phyloP scores from a whole-genome alignment of 2,329 filamentous ascomycete species.

The Biscogniauxia sp. region DNA sequence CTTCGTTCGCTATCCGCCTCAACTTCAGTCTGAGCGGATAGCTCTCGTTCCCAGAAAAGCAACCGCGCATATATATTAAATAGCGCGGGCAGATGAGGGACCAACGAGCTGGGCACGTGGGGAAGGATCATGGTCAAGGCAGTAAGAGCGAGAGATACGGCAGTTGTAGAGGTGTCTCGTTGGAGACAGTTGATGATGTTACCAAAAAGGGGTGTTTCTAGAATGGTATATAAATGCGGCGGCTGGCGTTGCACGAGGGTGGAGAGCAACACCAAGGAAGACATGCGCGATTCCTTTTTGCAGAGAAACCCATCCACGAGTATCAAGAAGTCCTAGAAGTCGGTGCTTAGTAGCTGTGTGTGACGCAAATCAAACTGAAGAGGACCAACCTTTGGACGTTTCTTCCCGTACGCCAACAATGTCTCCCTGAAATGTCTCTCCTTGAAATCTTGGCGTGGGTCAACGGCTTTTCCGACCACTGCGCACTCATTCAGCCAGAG shows the following conservation, averaged over 20 bases:
- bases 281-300: conserved; percentile 61
- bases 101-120: conserved; percentile 72
- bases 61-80: conserved; percentile 81
- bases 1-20: conserved; percentile 39
- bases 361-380: conserved; percentile 2
- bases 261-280: conserved; percentile 64
- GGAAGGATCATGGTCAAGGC: conserved; percentile 79
- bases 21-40: conserved; percentile 38
- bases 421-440: conserved; percentile 51
- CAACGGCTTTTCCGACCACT: conserved; percentile 34
- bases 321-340: conserved; percentile 60
- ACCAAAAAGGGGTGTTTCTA: conserved; percentile 69
- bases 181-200: conserved; percentile 73
- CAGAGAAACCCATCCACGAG: conserved; percentile 65
- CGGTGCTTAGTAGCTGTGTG: conserved; percentile 22
- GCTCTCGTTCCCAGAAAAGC: conserved; percentile 71
- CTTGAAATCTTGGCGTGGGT: conserved; percentile 41
- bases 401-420: conserved; percentile 63
- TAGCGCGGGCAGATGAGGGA: conserved; percentile 65
- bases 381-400: conserved; percentile 56
- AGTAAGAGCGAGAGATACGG: conserved; percentile 72
- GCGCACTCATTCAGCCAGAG: conserved; percentile 54
- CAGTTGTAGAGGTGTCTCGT: conserved; percentile 72
- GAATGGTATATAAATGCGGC: conserved; percentile 73
- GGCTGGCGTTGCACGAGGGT: conserved; percentile 73